These are phyloP conservation scores for Aphanomyces astaci DNA, from an alignment of 352 stramenopile genomes.

Conservation along the genomic window DNA sequence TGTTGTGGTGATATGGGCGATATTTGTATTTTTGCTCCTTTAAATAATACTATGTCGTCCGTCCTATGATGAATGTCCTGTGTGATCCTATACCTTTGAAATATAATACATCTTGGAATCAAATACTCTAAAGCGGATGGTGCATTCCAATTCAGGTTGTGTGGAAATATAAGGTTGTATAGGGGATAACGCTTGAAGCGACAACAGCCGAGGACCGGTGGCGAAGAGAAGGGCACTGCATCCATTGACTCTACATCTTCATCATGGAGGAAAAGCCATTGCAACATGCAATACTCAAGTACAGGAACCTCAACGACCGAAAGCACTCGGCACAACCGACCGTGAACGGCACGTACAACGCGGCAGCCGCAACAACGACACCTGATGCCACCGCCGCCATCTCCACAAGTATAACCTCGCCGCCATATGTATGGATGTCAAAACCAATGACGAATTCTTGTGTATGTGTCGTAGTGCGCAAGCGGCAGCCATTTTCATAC, in stretches of 20 bases:
- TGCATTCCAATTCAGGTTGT: background rate
- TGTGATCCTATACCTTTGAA: background rate
- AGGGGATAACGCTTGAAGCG: conserved; percentile 14
- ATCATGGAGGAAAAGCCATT: conserved; percentile 24
- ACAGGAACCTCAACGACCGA: conserved; percentile 20
- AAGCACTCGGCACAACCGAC: background rate
- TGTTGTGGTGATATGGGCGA: too few relatives aligned
- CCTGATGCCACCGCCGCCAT: background rate
- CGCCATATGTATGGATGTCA: too few relatives aligned
- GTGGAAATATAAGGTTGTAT: conserved; percentile 6
- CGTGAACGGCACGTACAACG: background rate
- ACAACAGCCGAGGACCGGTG: conserved; percentile 17
- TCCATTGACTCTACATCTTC: background rate
- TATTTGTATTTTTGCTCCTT: too few relatives aligned
- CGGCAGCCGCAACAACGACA: background rate
- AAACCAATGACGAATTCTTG: too few relatives aligned
- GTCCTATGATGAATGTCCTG: background rate
- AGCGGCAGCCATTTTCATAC: conserved; percentile 16
- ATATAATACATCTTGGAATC: too few relatives aligned
- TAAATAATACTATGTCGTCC: background rate
- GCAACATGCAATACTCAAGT: conserved; percentile 23
- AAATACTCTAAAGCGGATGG: too few relatives aligned
- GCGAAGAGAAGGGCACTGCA: background rate
- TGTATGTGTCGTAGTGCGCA: background rate
- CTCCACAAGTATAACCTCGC: background rate